Conservation (phyloP, 2,329 filamentous ascomycete genomes). For the Ophiosphaerella herpotricha region DNA sequence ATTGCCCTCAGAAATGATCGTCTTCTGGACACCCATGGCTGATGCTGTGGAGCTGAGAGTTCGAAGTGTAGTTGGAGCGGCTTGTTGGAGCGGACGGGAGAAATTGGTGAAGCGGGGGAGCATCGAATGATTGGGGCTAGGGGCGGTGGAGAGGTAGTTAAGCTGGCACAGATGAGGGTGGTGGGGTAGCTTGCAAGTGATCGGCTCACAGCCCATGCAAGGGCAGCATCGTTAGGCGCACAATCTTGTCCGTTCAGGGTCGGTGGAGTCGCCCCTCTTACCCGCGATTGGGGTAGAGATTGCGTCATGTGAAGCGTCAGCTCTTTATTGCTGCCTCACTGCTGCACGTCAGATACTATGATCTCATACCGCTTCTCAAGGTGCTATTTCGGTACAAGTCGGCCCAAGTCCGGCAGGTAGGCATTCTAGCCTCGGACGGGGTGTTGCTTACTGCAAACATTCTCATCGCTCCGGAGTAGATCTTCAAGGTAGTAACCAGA, state of each 20-base stretch:
- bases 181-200: slow-evolving; percentile 6
- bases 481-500: too few relatives aligned
- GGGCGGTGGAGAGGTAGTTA: slow-evolving; percentile 5
- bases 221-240: slow-evolving; percentile 4
- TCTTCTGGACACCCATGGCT: slow-evolving; percentile 38
- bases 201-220: neutral
- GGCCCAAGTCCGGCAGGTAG: too few relatives aligned
- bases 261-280: neutral
- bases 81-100: slow-evolving; percentile 8
- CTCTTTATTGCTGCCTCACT: neutral
- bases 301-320: slow-evolving; percentile 16
- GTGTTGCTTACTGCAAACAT: too few relatives aligned
- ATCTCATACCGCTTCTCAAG: too few relatives aligned
- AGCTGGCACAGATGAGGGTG: slow-evolving; percentile 6
- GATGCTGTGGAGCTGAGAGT: slow-evolving; percentile 19
- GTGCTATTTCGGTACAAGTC: too few relatives aligned
- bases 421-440: too few relatives aligned
- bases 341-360: too few relatives aligned
- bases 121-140: slow-evolving; percentile 7
- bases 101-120: slow-evolving; percentile 14
- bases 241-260: slow-evolving; percentile 6
- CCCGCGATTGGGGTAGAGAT: slow-evolving; percentile 3
- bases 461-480: too few relatives aligned
- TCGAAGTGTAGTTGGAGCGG: slow-evolving; percentile 12
- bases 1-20: slow-evolving; percentile 32